A percentile compares a stretch with the other conserved stretches of the same genome.
Conservation (phyloP, 2,329 filamentous ascomycete species). For the Fonsecaea pedrosoi region DNA sequence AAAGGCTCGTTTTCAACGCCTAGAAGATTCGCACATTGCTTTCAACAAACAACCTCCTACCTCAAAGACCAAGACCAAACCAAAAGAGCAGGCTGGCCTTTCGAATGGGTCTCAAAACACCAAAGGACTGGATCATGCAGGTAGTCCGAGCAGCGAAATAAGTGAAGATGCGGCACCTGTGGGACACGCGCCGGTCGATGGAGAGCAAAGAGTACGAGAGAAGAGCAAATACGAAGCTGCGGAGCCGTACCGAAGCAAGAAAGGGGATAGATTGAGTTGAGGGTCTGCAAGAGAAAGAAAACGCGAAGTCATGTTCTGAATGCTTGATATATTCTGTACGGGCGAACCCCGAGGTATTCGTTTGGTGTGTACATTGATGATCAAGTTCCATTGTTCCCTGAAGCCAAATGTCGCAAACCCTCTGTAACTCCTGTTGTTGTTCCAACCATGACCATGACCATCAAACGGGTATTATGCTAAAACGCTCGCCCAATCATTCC, state of each 20-base stretch:
- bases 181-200: slow-evolving; percentile 76
- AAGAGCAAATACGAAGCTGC: slow-evolving; percentile 90
- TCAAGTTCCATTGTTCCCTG: background rate
- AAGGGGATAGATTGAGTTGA: slow-evolving; percentile 83
- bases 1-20: slow-evolving; percentile 47
- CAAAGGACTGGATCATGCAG: slow-evolving; percentile 59
- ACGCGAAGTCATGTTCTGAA: background rate
- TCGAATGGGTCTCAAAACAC: slow-evolving; percentile 23
- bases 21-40: slow-evolving; percentile 46
- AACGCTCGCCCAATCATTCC: slow-evolving; percentile 1
- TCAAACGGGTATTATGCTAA: slow-evolving; percentile 23
- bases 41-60: slow-evolving; percentile 26
- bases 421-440: slow-evolving; percentile 13
- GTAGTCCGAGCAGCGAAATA: slow-evolving; percentile 74
- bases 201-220: slow-evolving; percentile 69
- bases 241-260: slow-evolving; percentile 75
- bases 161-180: slow-evolving; percentile 84
- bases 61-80: slow-evolving; percentile 34
- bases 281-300: background rate
- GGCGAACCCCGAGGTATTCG: background rate
- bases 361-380: slow-evolving; percentile 29
- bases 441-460: slow-evolving; percentile 6
- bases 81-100: slow-evolving; percentile 36
- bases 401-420: slow-evolving; percentile 3
- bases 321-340: slow-evolving; percentile 7